phyloP scores from a whole-genome alignment of 306 rosid species.

The Quercus mongolica region DNA sequence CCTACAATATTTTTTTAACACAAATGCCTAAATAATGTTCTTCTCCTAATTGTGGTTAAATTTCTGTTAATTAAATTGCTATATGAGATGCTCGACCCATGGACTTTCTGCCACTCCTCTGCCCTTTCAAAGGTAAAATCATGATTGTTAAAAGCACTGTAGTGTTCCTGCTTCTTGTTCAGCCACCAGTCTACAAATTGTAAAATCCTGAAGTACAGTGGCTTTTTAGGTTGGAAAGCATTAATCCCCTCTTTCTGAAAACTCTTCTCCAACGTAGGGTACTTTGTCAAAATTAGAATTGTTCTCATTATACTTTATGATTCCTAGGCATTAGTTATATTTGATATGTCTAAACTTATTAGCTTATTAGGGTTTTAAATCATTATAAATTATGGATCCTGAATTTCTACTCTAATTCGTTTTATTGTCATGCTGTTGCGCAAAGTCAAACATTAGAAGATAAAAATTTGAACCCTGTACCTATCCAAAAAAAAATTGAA shows the following conservation, averaged over 20 bases:
- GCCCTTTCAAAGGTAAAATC: background rate
- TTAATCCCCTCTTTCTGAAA: slow-evolving; percentile 7
- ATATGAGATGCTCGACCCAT: background rate
- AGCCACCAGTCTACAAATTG: background rate
- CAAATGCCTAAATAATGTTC: slow-evolving; percentile 1
- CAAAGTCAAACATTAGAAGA: slow-evolving; percentile 12
- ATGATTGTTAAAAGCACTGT: background rate
- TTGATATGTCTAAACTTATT: background rate
- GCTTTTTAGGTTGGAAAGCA: background rate
- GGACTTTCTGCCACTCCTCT: background rate
- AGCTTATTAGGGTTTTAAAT: background rate
- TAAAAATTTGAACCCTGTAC: slow-evolving; percentile 2
- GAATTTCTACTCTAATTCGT: background rate
- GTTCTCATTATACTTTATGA: background rate
- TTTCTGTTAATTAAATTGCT: background rate
- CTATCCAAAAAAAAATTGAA: background rate
- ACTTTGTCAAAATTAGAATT: background rate
- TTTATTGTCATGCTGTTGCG: background rate
- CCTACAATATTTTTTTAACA: slow-evolving; percentile 2
- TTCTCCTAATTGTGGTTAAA: background rate
- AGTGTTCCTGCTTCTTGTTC: background rate
- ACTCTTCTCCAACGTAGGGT: slow-evolving; percentile 8
- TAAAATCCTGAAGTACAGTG: background rate
- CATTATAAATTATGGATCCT: background rate
- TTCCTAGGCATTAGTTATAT: background rate